These are phyloP conservation scores for Artemisia tridentata DNA, from an alignment of 129 eudicot genomes.

Conservation along the genomic window DNA sequence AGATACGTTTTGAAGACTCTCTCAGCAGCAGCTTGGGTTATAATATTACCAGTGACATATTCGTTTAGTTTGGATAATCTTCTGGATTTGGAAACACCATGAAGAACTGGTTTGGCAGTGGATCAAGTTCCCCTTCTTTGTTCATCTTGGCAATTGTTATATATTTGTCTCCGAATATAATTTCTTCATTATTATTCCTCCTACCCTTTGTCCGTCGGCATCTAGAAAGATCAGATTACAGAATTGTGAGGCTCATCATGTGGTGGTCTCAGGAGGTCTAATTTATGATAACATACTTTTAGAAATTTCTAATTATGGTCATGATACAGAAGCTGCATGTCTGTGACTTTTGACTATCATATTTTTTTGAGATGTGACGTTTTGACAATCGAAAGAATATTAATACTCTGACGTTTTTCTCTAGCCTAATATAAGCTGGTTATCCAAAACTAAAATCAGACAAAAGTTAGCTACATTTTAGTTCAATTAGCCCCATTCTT, in stretches of 20 bases:
- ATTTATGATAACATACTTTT: no score
- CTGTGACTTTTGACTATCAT: no score
- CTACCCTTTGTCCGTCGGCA: constrained; percentile 70
- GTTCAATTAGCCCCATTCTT: background rate
- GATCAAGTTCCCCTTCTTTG: constrained; percentile 60
- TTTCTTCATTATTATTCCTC: constrained; percentile 69
- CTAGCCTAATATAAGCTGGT: no score
- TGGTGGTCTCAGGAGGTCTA: constrained; percentile 94
- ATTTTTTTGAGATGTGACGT: no score
- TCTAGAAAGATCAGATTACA: constrained; percentile 83
- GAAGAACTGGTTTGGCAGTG: constrained; percentile 75
- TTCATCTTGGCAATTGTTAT: constrained; percentile 75
- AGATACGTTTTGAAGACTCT: constrained; percentile 72
- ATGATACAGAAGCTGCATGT: no score
- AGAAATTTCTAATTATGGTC: no score
- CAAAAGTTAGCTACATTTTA: background rate
- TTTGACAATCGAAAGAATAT: no score
- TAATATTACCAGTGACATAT: constrained; percentile 80
- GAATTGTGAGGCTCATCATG: constrained; percentile 77
- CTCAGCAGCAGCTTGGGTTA: constrained; percentile 84
- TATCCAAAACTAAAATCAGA: no score
- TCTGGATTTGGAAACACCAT: constrained; percentile 79
- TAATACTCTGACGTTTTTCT: no score
- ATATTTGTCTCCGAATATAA: constrained; percentile 83
- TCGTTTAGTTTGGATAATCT: constrained; percentile 77